Conservation (phyloP, 169 alveolate species). For the Eimeria acervulina region DNA sequence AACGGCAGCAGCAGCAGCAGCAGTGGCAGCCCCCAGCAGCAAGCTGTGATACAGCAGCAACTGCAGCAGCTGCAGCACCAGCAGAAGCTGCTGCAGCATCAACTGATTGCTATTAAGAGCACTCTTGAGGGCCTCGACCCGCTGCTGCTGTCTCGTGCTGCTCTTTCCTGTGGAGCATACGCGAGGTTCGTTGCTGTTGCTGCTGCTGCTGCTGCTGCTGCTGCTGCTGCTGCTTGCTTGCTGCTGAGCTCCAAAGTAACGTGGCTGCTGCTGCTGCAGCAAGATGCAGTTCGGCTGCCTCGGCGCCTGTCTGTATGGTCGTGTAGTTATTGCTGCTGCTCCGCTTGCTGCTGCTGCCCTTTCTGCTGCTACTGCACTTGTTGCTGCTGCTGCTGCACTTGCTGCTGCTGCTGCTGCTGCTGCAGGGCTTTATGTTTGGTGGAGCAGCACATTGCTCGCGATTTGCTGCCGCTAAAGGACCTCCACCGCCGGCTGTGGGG, state of each 20-base stretch:
- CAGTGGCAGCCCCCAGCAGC: slow-evolving; percentile 44
- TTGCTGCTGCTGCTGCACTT: not conserved
- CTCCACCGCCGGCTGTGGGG: slow-evolving; percentile 55
- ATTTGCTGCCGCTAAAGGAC: slow-evolving; percentile 42
- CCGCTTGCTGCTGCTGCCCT: slow-evolving; percentile 4
- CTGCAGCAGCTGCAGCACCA: no score
- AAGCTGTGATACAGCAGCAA: not conserved
- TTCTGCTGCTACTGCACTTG: not conserved
- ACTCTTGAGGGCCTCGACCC: slow-evolving; percentile 66
- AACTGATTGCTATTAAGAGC: slow-evolving; percentile 17
- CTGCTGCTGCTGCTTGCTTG: no score
- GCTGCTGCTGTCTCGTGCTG: slow-evolving; percentile 81
- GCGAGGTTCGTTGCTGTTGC: slow-evolving; percentile 8
- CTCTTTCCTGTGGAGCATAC: slow-evolving; percentile 70
- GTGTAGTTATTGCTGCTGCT: not conserved
- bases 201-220: no score
- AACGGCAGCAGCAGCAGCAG: slow-evolving; percentile 27
- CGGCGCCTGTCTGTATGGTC: not conserved
- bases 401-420: slow-evolving; percentile 48
- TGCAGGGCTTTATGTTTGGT: slow-evolving; percentile 41
- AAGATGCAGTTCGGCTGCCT: no score
- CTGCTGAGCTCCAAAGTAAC: no score
- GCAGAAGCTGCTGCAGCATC: slow-evolving; percentile 19
- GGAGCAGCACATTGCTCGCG: slow-evolving; percentile 22
- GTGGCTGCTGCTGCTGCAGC: slow-evolving; percentile 27